A percentile compares a stretch with the other conserved stretches of the same genome.
Evolutionary conservation across 2,329 filamentous ascomycete genomes (phyloP).

Genomic region (Ophiosphaerella korrae): DNA sequence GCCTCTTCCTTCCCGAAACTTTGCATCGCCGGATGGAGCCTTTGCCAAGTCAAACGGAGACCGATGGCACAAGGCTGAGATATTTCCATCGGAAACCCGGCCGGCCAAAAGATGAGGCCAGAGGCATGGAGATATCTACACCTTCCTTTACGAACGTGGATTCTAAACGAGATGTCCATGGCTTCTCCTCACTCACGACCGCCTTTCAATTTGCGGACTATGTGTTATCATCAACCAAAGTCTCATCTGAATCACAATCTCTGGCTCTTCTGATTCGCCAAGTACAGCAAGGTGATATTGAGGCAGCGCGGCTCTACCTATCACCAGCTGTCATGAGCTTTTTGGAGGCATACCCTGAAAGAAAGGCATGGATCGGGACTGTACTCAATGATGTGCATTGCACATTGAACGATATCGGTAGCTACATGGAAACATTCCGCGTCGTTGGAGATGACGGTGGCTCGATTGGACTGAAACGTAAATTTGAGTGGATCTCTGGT

Average conservation of each 20-base stretch:
- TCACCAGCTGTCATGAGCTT: constrained; percentile 26
- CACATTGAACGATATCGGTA: constrained; percentile 37
- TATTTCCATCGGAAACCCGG: constrained; percentile 19
- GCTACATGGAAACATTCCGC: constrained; percentile 32
- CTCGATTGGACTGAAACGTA: constrained; percentile 27
- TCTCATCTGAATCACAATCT: constrained; percentile 27
- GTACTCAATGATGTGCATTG: constrained; percentile 28
- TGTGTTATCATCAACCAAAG: constrained; percentile 23
- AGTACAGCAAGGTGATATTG: constrained; percentile 32
- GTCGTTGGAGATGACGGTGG: constrained; percentile 27
- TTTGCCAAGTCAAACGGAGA: constrained; percentile 3
- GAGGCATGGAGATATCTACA: constrained; percentile 9
- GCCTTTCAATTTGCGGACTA: constrained; percentile 38
- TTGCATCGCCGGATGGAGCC: constrained; percentile 11
- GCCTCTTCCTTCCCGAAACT: constrained; percentile 26
- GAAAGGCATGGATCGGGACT: constrained; percentile 31
- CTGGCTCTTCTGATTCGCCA: constrained; percentile 34
- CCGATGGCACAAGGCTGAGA: constrained; percentile 9
- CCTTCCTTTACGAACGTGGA: constrained; percentile 6
- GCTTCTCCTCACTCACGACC: constrained; percentile 27
- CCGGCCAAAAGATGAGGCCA: constrained; percentile 8
- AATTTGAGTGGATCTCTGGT: constrained; percentile 35
- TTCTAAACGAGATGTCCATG: constrained; percentile 10
- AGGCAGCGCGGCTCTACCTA: constrained; percentile 33
- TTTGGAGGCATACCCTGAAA: constrained; percentile 27